Percentiles rank a stretch among this genome's conserved stretches.
These are phyloP conservation scores for Sugiyamaella japonica DNA, from an alignment of 1,139 yeast genomes.

Conservation along the genomic window DNA sequence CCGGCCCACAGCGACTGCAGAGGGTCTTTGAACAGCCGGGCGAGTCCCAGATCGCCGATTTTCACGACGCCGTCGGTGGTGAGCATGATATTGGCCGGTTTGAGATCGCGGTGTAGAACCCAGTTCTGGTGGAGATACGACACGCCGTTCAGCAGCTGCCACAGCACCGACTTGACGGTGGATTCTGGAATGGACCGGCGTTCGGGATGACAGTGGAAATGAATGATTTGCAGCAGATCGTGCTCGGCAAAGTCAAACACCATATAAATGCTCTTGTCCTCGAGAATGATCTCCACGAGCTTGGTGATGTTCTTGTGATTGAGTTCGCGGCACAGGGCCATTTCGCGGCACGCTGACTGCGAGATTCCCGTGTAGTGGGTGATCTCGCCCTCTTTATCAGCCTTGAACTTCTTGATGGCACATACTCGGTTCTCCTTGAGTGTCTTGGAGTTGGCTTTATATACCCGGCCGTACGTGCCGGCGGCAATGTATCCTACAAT, in stretches of 20 bases:
- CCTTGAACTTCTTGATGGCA: conserved; percentile 96
- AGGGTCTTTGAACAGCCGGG: conserved; percentile 86
- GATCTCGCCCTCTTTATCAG: conserved; percentile 89
- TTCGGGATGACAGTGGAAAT: conserved; percentile 89
- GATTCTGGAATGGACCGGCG: conserved; percentile 72
- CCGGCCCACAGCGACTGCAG: conserved; percentile 88
- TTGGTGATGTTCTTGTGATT: conserved; percentile 76
- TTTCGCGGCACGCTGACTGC: conserved; percentile 94
- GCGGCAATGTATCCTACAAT: conserved; percentile 96
- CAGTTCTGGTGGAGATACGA: conserved; percentile 91
- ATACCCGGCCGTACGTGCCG: conserved; percentile 95
- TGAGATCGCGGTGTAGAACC: conserved; percentile 92
- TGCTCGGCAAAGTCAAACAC: conserved; percentile 95
- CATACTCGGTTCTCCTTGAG: conserved; percentile 27
- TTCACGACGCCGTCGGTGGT: conserved; percentile 85
- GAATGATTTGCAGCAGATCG: conserved; percentile 89
- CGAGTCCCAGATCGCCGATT: conserved; percentile 94
- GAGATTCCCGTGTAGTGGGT: conserved; percentile 92
- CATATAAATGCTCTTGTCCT: conserved; percentile 89
- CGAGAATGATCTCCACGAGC: conserved; percentile 81
- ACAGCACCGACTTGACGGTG: conserved; percentile 77
- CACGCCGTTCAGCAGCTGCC: conserved; percentile 93
- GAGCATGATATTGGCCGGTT: conserved; percentile 98
- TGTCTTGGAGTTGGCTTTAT: conserved; percentile 65
- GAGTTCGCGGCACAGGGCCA: conserved; percentile 90